Base-by-base conservation (phyloP, 1,139 yeast genomes). In the Geotrichum candidum region DNA sequence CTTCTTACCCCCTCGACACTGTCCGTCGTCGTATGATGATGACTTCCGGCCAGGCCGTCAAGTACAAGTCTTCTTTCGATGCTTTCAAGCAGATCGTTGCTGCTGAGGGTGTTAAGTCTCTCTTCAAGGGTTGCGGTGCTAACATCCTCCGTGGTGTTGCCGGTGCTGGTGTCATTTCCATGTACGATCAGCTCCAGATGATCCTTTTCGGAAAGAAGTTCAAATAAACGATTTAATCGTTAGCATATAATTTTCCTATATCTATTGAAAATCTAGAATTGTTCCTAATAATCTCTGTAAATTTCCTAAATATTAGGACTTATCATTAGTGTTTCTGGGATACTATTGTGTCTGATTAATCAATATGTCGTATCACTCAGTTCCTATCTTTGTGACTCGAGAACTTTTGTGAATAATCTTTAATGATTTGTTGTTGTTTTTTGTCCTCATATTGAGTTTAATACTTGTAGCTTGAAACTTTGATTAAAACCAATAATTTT, bases 1-100 rank as follows among this genome's bases (percentile, higher is more conserved):
- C 88, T 73, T 85, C 90, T 72, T 86, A 86, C 83, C 90, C 90
- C 77, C 83, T 86, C 76, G 90, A 86, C 80, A 86, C 90, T 73
- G 87, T 86, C 76, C 86, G 90, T 83, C 86, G 91, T 83, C 86
- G 90, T 82, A 86, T 86, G 90, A 86, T 86, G 90, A 86, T 87
- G 89, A 87, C 91, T 70, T 86, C 90, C 68, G 90, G 90, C 75
- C 87, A 85, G 78, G 87, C 87, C 74, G 88, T 85, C 73, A 85
- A 85, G 80, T 87, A 87, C 84, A 78, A 81, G 77, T 85, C 87
- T 76, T 87, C 90, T 69, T 80, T 85, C 78, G 89, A 86, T 76
- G 88, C 90, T 73, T 84, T 85, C 84, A 76, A 74, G 69, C 78
- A 84, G 80, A 86, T 87, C 74, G 86, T 86, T 69, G 86, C 86